Conservation (phyloP, 176 grass and related monocot genomes). For the Elaeis guineensis region DNA sequence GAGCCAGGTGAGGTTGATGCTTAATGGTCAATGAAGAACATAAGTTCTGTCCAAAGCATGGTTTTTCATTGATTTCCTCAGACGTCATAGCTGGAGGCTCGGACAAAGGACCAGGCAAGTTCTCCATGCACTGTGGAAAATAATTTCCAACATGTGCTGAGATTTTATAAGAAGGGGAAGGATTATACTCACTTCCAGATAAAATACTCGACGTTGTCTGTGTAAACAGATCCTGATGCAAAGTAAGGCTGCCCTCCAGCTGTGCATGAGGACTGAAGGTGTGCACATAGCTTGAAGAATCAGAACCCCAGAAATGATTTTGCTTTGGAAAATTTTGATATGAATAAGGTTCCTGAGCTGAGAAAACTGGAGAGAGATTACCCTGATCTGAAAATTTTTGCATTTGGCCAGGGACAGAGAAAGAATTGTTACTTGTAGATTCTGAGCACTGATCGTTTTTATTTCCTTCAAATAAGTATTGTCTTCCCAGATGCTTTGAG, state of each 20-base stretch:
- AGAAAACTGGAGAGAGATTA: too few relatives aligned
- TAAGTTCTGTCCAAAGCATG: constrained; percentile 31
- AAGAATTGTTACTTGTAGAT: neutral
- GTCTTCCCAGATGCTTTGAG: neutral
- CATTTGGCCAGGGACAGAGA: neutral
- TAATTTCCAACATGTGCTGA: constrained; percentile 1
- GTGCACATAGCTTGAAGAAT: too few relatives aligned
- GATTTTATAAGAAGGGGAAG: constrained; percentile 7
- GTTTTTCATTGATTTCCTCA: constrained; percentile 35
- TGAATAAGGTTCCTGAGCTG: neutral
- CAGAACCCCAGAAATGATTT: too few relatives aligned
- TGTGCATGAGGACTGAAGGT: constrained; percentile 5
- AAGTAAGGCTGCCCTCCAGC: constrained; percentile 7
- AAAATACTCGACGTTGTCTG: constrained; percentile 11
- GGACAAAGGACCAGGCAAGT: neutral
- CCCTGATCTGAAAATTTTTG: neutral
- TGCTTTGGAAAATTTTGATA: neutral
- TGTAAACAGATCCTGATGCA: constrained; percentile 3
- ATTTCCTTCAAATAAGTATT: too few relatives aligned
- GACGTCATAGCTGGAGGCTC: constrained; percentile 35
- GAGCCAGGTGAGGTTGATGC: constrained; percentile 6
- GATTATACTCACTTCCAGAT: constrained; percentile 5
- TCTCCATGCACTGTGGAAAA: neutral
- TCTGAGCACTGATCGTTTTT: neutral
- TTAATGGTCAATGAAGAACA: neutral